Evolutionary conservation across 2,329 filamentous ascomycete genomes (phyloP), one percentile per base, ranked within the genome.

Genomic region (Neoascochyta sp.): DNA sequence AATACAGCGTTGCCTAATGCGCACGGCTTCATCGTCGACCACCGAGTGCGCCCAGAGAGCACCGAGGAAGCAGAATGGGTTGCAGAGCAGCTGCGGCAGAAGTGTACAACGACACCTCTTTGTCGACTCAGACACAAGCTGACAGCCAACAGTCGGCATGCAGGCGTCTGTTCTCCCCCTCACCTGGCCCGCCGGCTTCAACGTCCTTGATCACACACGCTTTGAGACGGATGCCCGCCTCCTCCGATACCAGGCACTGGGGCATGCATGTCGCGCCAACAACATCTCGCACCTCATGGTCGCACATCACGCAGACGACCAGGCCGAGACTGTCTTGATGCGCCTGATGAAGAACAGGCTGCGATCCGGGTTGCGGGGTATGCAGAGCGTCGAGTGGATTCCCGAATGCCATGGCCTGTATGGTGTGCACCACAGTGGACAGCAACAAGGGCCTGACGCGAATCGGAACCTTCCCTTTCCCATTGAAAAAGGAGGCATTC

Each of bases 241-340:
- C 13, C 69, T 82, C 18, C 79, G 92, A 9, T 96, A 89, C 60
- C 81, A 77, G 39, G 67, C 71, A 1, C 62, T 96, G 1, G 89
- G 84, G 1, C 55, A 48, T 9, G 70, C 73, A 6, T 88, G 84
- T 55, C 60, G 62, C 10, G 57, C 65, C 1, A 46, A 66, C 5
- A 56, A 65, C 0, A 75, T 84, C 4, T 64, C 62, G 4, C 75
- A 76, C 12, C 59, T 96, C 2, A 73, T 95, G 21, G 67, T 93
- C 16, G 92, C 82, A 4, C 92, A 98, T 56, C 92, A 98, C 57
- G 70, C 75, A 40, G 89, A 95, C 52, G 92, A 98, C 52, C 86
- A 92, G 54, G 83, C 88, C 33, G 92, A 98, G 65, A 95, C 89
- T 0, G 73, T 93, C 4, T 64, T 96, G 27, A 84, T 88, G 80